Evolutionary conservation across 225 moss, liverwort and hornwort species (phyloP).

Genomic region (Antitrichia curtipendula): DNA sequence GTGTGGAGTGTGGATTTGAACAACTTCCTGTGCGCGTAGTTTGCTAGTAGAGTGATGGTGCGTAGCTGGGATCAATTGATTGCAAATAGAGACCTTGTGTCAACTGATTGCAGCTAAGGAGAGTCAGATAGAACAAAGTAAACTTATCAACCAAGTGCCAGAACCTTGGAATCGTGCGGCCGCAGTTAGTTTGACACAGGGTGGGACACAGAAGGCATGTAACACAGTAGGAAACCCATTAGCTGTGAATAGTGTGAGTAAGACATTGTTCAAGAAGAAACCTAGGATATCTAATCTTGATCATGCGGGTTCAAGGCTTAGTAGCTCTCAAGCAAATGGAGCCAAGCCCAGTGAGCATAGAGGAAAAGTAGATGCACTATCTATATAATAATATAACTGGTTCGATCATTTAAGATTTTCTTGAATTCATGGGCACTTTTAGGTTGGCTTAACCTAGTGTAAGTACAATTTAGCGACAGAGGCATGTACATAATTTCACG

Average conservation of each 20-base stretch:
- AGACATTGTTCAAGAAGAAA: neutral
- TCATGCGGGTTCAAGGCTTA: neutral
- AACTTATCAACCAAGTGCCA: neutral
- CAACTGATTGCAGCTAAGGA: conserved; percentile 64
- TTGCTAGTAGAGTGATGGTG: no score
- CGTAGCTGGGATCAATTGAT: no score
- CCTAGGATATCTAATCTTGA: neutral
- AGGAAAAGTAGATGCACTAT: neutral
- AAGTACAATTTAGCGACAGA: conserved; percentile 7
- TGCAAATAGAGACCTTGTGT: conserved; percentile 58
- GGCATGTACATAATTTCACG: conserved; percentile 8
- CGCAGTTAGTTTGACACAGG: neutral
- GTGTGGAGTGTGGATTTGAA: no score
- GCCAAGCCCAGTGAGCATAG: neutral
- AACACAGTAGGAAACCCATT: neutral
- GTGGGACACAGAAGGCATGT: neutral
- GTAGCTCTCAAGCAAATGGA: neutral
- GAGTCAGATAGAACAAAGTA: conserved; percentile 41
- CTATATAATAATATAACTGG: conserved; percentile 2
- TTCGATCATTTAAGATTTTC: neutral
- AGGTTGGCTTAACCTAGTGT: neutral
- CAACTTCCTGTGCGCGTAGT: no score
- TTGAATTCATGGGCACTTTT: neutral
- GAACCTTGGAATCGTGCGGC: neutral
- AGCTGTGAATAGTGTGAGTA: neutral